Base-by-base conservation (phyloP, 2,329 filamentous ascomycete species). In the Botrytis tulipae region DNA sequence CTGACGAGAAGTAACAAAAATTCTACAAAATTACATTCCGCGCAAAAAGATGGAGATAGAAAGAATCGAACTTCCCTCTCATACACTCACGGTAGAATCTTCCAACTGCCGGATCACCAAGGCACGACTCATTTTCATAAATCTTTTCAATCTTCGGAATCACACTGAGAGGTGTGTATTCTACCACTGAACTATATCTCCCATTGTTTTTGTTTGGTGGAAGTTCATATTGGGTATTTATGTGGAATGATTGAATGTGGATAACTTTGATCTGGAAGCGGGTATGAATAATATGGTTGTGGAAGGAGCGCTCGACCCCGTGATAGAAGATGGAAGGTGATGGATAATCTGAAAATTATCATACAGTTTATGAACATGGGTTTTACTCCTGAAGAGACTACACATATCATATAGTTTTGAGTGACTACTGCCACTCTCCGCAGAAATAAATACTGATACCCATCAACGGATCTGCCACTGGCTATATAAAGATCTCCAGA, bases 191-290 rank as follows among this genome's bases (percentile, higher is more conserved):
- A 59, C n/a, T 59, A 59, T 18, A 59, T 29, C 29, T 59, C 29
- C 54, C 5, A n/a, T 59, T 10, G 7, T 4, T 4, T 59, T 59
- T 59, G 7, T 59, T 32, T 32, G 29, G 14, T 54, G 12, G 25
- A 54, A 0, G 2, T 54, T 54, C 4, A 1, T 51, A 14, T 51
- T n/a, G 0, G 48, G 0, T 51, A 16, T 7, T 0, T 51, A 0
- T n/a, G 16, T n/a, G 25, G 12, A 12, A 16, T n/a, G 48, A 51
- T 4, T 51, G 22, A 10, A 3, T 51, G 1, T 25, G 22, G 10
- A 51, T 25, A 3, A 29, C 0, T 29, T 57, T 57, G 0, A 57
- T 32, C 16, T 57, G 25, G n/a, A 8, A 57, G 51, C 32, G 7
- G 29, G 54, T 18, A 18, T 59, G n/a, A 9, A 32, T 20, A 0